These are phyloP conservation scores for Entomortierella parvispora DNA, from an alignment of 192 early-diverging fungal genomes.

Conservation along the genomic window DNA sequence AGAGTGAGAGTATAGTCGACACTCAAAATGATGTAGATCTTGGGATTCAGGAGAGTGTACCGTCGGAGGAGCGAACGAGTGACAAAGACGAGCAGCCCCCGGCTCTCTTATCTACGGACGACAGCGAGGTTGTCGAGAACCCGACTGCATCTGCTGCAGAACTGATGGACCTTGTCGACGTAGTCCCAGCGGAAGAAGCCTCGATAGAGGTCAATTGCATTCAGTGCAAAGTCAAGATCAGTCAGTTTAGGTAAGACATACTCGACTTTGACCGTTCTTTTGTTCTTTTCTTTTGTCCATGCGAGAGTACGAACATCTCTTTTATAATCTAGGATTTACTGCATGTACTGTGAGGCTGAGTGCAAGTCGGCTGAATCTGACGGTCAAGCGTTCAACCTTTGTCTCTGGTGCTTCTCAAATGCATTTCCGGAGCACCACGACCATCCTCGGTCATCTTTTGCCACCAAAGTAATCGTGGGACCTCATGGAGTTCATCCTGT, in stretches of 20 bases:
- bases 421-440: constrained; percentile 75
- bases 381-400: constrained; percentile 28
- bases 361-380: constrained; percentile 15
- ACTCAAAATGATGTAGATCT: too few relatives aligned
- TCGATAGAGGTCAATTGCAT: constrained; percentile 63
- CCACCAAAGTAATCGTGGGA: constrained; percentile 72
- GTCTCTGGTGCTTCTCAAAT: constrained; percentile 72
- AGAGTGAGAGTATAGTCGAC: too few relatives aligned
- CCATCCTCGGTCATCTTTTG: constrained; percentile 85
- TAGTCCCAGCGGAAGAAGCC: constrained; percentile 4
- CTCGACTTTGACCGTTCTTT: neutral
- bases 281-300: neutral
- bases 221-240: constrained; percentile 80
- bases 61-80: too few relatives aligned
- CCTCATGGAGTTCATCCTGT: constrained; percentile 64
- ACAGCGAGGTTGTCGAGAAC: neutral
- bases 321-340: constrained; percentile 65
- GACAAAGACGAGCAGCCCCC: too few relatives aligned
- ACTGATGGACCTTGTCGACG: neutral
- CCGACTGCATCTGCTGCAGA: neutral
- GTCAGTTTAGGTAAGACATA: constrained; percentile 72
- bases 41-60: too few relatives aligned
- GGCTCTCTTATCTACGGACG: too few relatives aligned
- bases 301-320: neutral
- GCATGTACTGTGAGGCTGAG: constrained; percentile 79